These are phyloP conservation scores for Gnomoniopsis sp. DNA, from an alignment of 2,329 filamentous ascomycete genomes.

Conservation along the genomic window DNA sequence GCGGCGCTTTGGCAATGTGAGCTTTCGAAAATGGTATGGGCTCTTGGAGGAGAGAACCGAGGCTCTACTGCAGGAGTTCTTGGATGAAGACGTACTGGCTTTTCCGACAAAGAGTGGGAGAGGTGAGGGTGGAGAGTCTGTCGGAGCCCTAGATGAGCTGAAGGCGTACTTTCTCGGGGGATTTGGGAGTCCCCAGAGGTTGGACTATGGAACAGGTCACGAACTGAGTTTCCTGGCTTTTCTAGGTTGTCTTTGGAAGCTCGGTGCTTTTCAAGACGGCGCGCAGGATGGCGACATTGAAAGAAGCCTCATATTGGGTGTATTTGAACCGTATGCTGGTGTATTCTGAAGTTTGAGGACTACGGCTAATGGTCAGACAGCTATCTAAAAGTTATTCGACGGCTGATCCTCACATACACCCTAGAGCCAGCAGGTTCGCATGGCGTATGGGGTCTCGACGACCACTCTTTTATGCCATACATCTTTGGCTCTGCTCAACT, in stretches of 20 bases:
- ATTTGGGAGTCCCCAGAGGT: conserved; percentile 82
- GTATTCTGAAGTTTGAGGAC: not conserved
- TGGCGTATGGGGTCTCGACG: conserved; percentile 97
- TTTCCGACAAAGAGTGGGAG: conserved; percentile 16
- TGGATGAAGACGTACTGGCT: conserved; percentile 41
- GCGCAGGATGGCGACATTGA: conserved; percentile 56
- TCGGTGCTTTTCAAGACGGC: conserved; percentile 70
- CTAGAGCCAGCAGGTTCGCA: conserved; percentile 95
- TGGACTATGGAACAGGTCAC: conserved; percentile 96
- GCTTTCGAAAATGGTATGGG: conserved; percentile 80
- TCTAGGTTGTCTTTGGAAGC: conserved; percentile 84
- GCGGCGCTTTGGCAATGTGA: conserved; percentile 86
- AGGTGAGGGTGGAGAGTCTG: not conserved
- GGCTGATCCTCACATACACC: conserved; percentile 84
- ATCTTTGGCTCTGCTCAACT: conserved; percentile 93
- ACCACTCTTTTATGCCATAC: conserved; percentile 91
- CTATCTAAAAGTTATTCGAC: conserved; percentile 76
- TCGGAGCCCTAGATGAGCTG: conserved; percentile 55
- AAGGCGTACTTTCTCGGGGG: conserved; percentile 75
- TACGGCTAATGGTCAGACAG: conserved; percentile 37
- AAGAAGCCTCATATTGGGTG: conserved; percentile 73
- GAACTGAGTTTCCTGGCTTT: conserved; percentile 95
- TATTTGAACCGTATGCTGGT: conserved; percentile 73
- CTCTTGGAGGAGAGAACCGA: conserved; percentile 60
- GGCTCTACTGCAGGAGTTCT: conserved; percentile 51